Evolutionary conservation across 1,284 basidiomycete genomes (phyloP), one percentile per base, ranked within the genome.

Genomic region (Uromyces viciae-fabae): DNA sequence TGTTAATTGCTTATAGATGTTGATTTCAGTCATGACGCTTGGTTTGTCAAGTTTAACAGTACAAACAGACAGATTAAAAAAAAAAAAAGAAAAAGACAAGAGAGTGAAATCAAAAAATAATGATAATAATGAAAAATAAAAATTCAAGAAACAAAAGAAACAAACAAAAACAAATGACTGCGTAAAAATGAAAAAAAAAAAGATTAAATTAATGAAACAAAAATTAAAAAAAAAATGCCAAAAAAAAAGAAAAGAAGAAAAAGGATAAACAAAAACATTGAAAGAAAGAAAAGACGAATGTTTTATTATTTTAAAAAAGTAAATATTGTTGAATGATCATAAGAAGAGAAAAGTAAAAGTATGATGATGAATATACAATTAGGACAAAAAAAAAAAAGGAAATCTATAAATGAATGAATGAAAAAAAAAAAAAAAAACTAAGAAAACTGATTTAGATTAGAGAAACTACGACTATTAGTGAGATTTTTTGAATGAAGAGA

Each of bases 171-270:
- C 15, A n/a, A 22, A 28, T 28, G 19, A 17, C 36, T 7, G 36
- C 33, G 5, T 7, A 64, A 25, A 31, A 22, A n/a, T 19, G 19
- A 28, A 28, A 31, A 64, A 36, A 5, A 64, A 7, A 64, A 28
- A 64, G 33, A n/a, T n/a, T 64, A 38, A 36, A 25, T 17, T 40
- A 38, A 69, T 38, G 11, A 43, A 40, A 43, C 11, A 46, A 43
- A 46, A 46, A 71, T 14, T n/a, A 19, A 3, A 71, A 9, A 71
- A 43, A 14, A 71, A n/a, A 46, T 46, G 19, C 22, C 25, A 33
- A 71, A 71, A 71, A 71, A 43, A 46, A 42, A 14, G 33, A 46
- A 71, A 71, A 46, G 25, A 43, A n/a, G n/a, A 71, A 52, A 46
- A 71, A 71, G 36, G 28, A 71, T 46, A 17, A 71, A 71, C 4